phyloP scores from a whole-genome alignment of 2,329 filamentous ascomycete genomes.

The Rhinocladiella mackenziei region DNA sequence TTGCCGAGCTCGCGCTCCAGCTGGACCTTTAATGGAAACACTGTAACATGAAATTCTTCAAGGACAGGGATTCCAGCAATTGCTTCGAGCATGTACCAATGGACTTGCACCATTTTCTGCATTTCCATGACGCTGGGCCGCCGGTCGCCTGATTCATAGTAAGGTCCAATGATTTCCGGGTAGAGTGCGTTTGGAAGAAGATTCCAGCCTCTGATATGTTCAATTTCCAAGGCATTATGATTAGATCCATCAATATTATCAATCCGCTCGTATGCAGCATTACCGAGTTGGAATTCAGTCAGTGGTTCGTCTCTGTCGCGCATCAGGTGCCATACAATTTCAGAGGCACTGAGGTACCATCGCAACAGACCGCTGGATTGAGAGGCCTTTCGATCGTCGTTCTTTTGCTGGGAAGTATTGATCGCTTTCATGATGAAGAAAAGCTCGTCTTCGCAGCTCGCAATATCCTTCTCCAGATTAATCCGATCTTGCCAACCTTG shows the following conservation, averaged over 20 bases:
- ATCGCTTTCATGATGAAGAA: slow-evolving; percentile 99
- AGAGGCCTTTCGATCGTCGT: slow-evolving; percentile 63
- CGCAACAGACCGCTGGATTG: slow-evolving; percentile 75
- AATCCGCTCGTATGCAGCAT: slow-evolving; percentile 88
- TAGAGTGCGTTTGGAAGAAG: slow-evolving; percentile 86
- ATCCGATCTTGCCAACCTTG: slow-evolving; percentile 89
- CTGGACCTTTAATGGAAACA: slow-evolving; percentile 91
- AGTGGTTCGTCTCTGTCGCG: slow-evolving; percentile 81
- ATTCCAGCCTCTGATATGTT: slow-evolving; percentile 83
- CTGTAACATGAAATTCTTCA: slow-evolving; percentile 90
- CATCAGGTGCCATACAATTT: slow-evolving; percentile 96
- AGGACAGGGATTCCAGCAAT: slow-evolving; percentile 97
- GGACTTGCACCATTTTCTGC: slow-evolving; percentile 80
- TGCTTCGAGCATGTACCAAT: slow-evolving; percentile 97
- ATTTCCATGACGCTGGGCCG: slow-evolving; percentile 14
- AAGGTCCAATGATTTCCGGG: slow-evolving; percentile 91
- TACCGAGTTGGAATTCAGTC: slow-evolving; percentile 86
- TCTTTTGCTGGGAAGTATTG: slow-evolving; percentile 87
- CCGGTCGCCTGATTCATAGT: slow-evolving; percentile 63
- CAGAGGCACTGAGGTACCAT: slow-evolving; percentile 89
- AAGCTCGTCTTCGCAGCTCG: slow-evolving; percentile 87
- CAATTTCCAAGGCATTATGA: slow-evolving; percentile 84
- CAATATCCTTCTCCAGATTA: slow-evolving; percentile 81
- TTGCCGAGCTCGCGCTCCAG: slow-evolving; percentile 89
- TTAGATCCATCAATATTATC: slow-evolving; percentile 98